Percentiles rank a stretch among this genome's conserved stretches.
These are phyloP conservation scores for Aspergillus viridinutans DNA, from an alignment of 2,329 filamentous ascomycete species.

Conservation along the genomic window DNA sequence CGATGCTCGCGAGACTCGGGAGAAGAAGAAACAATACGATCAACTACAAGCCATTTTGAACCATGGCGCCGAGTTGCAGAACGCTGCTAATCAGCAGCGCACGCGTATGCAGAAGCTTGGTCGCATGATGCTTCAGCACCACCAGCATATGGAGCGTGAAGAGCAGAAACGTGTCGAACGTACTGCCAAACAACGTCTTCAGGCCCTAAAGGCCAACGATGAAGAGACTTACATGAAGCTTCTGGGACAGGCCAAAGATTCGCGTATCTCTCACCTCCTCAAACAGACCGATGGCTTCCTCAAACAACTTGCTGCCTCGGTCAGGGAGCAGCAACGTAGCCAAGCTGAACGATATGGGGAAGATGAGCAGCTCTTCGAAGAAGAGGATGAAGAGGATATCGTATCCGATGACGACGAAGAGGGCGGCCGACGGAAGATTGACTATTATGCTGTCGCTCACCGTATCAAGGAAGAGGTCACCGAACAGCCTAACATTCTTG, in stretches of 20 bases:
- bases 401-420: slow-evolving; percentile 64
- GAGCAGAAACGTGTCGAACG: slow-evolving; percentile 98
- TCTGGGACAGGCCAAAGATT: slow-evolving; percentile 97
- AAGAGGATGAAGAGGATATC: slow-evolving; percentile 63
- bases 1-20: slow-evolving; percentile 88
- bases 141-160: slow-evolving; percentile 97
- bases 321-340: slow-evolving; percentile 87
- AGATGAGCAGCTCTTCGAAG: slow-evolving; percentile 49
- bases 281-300: slow-evolving; percentile 97
- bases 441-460: slow-evolving; percentile 98
- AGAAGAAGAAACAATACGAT: slow-evolving; percentile 95
- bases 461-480: slow-evolving; percentile 89
- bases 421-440: slow-evolving; percentile 69
- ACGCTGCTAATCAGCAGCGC: slow-evolving; percentile 62
- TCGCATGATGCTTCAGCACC: slow-evolving; percentile 81
- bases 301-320: slow-evolving; percentile 88
- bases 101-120: slow-evolving; percentile 80
- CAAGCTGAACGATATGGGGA: slow-evolving; percentile 74
- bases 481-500: slow-evolving; percentile 75
- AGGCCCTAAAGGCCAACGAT: slow-evolving; percentile 97
- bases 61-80: slow-evolving; percentile 73
- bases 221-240: slow-evolving; percentile 98
- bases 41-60: slow-evolving; percentile 82
- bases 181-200: slow-evolving; percentile 98
- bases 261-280: slow-evolving; percentile 94